Evolutionary conservation across 768 basidiomycete species (phyloP), one percentile per base, ranked within the genome.

Genomic region (Arthromyces matolae): DNA sequence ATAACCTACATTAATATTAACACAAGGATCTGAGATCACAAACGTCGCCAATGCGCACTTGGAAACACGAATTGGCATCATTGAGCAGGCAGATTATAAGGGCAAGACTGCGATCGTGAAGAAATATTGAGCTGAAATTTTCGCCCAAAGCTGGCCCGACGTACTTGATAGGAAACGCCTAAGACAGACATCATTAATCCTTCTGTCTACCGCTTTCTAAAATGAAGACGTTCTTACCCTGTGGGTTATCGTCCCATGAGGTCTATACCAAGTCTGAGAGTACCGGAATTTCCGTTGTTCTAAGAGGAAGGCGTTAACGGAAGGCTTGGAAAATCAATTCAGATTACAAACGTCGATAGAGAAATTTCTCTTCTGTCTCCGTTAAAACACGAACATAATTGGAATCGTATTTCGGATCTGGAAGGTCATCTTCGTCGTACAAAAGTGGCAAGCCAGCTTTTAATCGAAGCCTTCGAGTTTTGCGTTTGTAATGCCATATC

Each of bases 221-320:
- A 23, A 10, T 4, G 8, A 23, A 7, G n/a, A 29, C n/a, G 10
- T 25, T n/a, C 76, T 54, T 56, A 83, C 85, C 50, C 84, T 66
- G 57, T 87, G 90, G 0, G 90, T 90, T 49, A 82, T 83, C 10
- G 88, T 90, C 16, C 86, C 87, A 63, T 93, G 90, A 6, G 90
- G 80, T 42, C 86, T 71, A 66, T 92, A 93, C 90, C 89, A 93
- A 1, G 89, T 90, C 66, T 89, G 81, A 33, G 77, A 78, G 52
- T 81, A 71, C 55, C 78, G 75, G 50, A 88, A 86, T 62, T 83
- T 79, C 40, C 72, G 65, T 71, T 89, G 86, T 52, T 85, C 85
- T 86, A 32, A 22, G 49, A 46, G 42, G 22, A 31, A 20, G 48
- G 28, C 23, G 31, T 52, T 31, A 50, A 35, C 24, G 22, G 29